phyloP scores from a whole-genome alignment of 2,329 filamentous ascomycete genomes.

The Exutisphaerella laricina region DNA sequence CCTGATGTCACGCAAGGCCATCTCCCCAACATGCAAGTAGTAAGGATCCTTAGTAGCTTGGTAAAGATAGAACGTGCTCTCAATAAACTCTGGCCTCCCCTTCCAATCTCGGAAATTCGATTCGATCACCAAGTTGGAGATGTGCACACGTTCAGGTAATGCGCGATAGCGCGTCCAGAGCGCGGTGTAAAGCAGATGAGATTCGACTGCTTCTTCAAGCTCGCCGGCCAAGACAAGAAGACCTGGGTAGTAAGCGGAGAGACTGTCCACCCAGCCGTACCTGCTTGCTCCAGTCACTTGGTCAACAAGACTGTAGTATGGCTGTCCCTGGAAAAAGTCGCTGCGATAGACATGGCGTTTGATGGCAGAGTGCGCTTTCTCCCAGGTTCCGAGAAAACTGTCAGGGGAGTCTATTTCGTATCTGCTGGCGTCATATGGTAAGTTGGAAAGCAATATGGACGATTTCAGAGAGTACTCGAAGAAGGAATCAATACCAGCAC shows the following conservation, averaged over 20 bases:
- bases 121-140: conserved; percentile 69
- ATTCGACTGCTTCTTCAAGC: conserved; percentile 82
- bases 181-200: conserved; percentile 84
- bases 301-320: conserved; percentile 90
- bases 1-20: conserved; percentile 84
- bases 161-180: conserved; percentile 94
- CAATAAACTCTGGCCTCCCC: conserved; percentile 90
- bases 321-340: conserved; percentile 66
- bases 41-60: conserved; percentile 88
- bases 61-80: conserved; percentile 95
- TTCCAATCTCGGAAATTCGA: conserved; percentile 90
- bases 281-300: conserved; percentile 79
- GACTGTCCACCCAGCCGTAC: conserved; percentile 91
- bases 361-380: conserved; percentile 78
- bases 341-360: conserved; percentile 81
- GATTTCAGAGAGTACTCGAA: conserved; percentile 98
- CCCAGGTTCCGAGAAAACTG: conserved; percentile 75
- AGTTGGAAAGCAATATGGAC: conserved; percentile 79
- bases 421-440: conserved; percentile 43
- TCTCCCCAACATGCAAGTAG: conserved; percentile 94
- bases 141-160: conserved; percentile 77
- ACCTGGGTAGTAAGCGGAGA: conserved; percentile 93
- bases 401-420: conserved; percentile 62
- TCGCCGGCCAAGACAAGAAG: conserved; percentile 81
- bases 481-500: conserved; percentile 95